Evolutionary conservation across 129 eudicot genomes (phyloP), one percentile per base, ranked within the genome.

Genomic region (Pseudognaphalium luteoalbum): DNA sequence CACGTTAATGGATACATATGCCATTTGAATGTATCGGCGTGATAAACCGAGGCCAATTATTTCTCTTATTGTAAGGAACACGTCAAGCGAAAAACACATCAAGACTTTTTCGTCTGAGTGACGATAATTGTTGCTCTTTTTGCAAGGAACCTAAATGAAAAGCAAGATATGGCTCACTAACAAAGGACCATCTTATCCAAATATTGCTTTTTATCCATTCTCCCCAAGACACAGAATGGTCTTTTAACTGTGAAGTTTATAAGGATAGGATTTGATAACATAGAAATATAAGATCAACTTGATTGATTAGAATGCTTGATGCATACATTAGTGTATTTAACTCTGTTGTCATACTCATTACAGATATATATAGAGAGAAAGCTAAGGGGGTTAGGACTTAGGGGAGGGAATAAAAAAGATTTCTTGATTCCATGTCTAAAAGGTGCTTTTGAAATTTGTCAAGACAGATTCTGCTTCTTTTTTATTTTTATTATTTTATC

Each of bases 361-460:
- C 62, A 61, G 69, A 79, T 51, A 33, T 12, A 39, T 8, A 47
- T 5, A 69, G 39, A 21, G 34, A 60, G 60, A 64, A 10, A 17
- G 47, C 20, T 63, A 25, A n/a, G 20, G 25, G 20, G 72, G 28
- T 11, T 14, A 34, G 61, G 28, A 25, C 28, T 25, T 25, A 62
- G 66, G 11, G n/a, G 32, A 25, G 34, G 35, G 68, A 54, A 64
- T 72, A 63, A 34, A 72, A 17, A 52, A 66, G 39, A 29, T 41
- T 57, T 66, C 57, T 56, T 54, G 69, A 80, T 80, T 80, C 74
- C 79, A n/a, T 73, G 29, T 65, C 76, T 80, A 39, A 66, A 15
- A 80, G 70, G 68, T 73, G 70, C 79, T 80, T 80, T 65, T 74
- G 64, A 61, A 57, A 35, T 73, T 66, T 73, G 56, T 80, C 70